Conservation (phyloP, 2,329 filamentous ascomycete species). For the Coniella lustricola region DNA sequence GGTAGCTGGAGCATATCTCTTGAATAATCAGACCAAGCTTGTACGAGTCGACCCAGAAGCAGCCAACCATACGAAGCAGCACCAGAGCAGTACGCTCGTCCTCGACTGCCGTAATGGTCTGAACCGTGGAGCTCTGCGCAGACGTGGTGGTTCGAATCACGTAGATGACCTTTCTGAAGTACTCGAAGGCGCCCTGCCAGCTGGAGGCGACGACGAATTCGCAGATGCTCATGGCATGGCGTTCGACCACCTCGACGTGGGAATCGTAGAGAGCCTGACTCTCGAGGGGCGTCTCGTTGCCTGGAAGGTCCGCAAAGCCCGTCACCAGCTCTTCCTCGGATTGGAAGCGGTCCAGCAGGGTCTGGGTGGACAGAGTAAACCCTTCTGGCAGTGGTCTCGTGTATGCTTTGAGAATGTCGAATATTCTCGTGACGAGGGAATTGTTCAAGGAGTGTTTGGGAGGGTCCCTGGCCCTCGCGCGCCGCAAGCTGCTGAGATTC, state of each 20-base stretch:
- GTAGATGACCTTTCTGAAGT: constrained; percentile 47
- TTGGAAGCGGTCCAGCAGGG: constrained; percentile 47
- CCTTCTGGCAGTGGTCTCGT: constrained; percentile 52
- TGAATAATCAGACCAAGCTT: constrained; percentile 57
- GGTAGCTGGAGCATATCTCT: constrained; percentile 59
- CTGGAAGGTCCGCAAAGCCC: constrained; percentile 21
- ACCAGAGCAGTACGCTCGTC: constrained; percentile 48
- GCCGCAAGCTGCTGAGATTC: background rate
- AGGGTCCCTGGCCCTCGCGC: constrained; percentile 20
- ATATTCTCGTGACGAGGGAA: constrained; percentile 44
- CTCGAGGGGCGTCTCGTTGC: constrained; percentile 30
- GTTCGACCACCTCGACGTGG: constrained; percentile 43
- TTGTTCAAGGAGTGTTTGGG: constrained; percentile 39
- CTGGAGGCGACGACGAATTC: constrained; percentile 60
- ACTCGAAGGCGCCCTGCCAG: constrained; percentile 54
- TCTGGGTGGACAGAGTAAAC: constrained; percentile 48
- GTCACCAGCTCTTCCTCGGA: constrained; percentile 30
- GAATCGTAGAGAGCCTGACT: constrained; percentile 26
- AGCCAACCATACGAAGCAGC: constrained; percentile 52
- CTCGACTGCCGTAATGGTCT: constrained; percentile 33
- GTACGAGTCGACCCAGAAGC: constrained; percentile 56
- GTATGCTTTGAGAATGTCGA: constrained; percentile 50
- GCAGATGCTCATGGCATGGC: constrained; percentile 47
- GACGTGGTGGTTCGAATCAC: constrained; percentile 39
- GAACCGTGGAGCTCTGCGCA: constrained; percentile 31